These are phyloP conservation scores for Bacidia gigantensis DNA, from an alignment of 495 filamentous ascomycete genomes.

Conservation along the genomic window DNA sequence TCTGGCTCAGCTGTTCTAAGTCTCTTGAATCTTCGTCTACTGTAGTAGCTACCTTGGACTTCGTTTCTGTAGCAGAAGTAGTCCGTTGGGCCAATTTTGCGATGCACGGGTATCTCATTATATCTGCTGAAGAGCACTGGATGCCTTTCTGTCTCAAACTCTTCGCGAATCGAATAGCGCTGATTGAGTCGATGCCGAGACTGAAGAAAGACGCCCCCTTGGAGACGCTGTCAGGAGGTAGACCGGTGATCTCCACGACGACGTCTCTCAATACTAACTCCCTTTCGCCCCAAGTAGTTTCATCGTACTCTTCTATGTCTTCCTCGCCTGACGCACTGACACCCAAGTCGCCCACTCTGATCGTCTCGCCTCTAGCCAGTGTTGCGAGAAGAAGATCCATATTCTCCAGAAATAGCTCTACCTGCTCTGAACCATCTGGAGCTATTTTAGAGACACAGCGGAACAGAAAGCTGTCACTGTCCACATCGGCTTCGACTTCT, in stretches of 20 bases:
- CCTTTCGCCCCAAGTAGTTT: conserved; percentile 16
- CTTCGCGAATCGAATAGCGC: conserved; percentile 24
- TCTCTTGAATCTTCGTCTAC: not conserved
- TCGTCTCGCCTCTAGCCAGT: conserved; percentile 18
- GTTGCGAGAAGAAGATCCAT: conserved; percentile 23
- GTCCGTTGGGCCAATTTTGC: conserved; percentile 19
- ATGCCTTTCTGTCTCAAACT: conserved; percentile 19
- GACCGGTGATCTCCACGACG: conserved; percentile 15
- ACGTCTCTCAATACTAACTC: conserved; percentile 19
- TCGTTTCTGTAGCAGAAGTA: not conserved
- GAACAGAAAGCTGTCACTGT: conserved; percentile 12
- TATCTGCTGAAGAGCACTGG: conserved; percentile 23
- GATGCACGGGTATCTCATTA: conserved; percentile 25
- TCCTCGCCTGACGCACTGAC: not conserved
- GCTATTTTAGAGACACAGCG: conserved; percentile 18
- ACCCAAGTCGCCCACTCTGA: conserved; percentile 10
- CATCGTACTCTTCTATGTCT: conserved; percentile 13
- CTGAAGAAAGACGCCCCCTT: conserved; percentile 25
- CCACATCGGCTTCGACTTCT: conserved; percentile 22
- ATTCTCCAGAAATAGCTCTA: conserved; percentile 21
- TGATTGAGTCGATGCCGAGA: conserved; percentile 27
- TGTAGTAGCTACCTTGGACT: not conserved
- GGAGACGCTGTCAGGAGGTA: conserved; percentile 11
- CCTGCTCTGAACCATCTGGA: conserved; percentile 17
- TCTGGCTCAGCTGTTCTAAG: not conserved